Percentiles rank a stretch among this genome's conserved stretches.
phyloP scores from a whole-genome alignment of 805 yeast genomes.

The Vanderwaltozyma yarrowii region DNA sequence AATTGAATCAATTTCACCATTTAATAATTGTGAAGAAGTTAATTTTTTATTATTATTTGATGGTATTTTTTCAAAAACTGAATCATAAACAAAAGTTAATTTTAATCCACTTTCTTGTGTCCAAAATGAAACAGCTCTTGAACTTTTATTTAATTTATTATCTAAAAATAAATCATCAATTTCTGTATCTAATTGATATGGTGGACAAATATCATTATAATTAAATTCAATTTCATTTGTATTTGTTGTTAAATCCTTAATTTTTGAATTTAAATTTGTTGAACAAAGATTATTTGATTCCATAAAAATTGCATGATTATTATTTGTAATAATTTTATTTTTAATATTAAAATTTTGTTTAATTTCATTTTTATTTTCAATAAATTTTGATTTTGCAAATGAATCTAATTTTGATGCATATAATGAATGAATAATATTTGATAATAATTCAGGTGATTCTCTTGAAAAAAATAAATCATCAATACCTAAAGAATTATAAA shows the following conservation, averaged over 20 bases:
- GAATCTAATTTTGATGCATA: conserved; percentile 93
- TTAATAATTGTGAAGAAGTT: conserved; percentile 18
- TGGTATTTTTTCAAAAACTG: conserved; percentile 33
- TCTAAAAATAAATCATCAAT: conserved; percentile 80
- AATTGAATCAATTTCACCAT: conserved; percentile 48
- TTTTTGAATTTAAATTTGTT: background rate
- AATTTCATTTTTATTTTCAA: background rate
- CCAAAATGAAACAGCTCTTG: conserved; percentile 57
- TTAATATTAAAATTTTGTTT: conserved; percentile 44
- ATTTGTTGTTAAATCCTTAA: background rate
- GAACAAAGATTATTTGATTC: conserved; percentile 42
- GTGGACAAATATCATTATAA: conserved; percentile 2
- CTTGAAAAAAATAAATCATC: conserved; percentile 88
- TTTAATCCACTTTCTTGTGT: conserved; percentile 27
- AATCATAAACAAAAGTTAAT: conserved; percentile 63
- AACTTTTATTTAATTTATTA: conserved; percentile 50
- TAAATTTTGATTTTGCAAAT: conserved; percentile 47
- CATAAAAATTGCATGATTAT: conserved; percentile 85
- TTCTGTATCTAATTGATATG: conserved; percentile 53
- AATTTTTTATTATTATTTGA: background rate
- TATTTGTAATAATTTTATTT: conserved; percentile 60
- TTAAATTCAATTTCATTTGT: background rate
- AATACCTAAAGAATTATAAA: conserved; percentile 77
- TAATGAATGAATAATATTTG: conserved; percentile 74
- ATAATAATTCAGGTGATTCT: conserved; percentile 71